phyloP scores from a whole-genome alignment of 2,329 filamentous ascomycete species.

The Tolypocladium pustulatum region DNA sequence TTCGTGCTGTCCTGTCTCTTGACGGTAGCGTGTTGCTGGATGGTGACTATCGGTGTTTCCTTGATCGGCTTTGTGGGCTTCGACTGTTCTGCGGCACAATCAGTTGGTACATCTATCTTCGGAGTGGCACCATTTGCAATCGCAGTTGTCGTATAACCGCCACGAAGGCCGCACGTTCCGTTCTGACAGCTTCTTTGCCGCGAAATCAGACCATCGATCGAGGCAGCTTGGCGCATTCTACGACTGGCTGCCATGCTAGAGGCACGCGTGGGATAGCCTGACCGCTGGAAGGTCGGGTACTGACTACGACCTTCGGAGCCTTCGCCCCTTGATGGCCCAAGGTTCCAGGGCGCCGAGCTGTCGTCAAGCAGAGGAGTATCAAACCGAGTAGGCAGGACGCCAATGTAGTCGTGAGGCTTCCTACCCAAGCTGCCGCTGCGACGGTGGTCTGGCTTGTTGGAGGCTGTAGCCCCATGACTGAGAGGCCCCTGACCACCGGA shows the following conservation, averaged over 20 bases:
- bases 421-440: slow-evolving; percentile 7
- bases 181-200: slow-evolving; percentile 1
- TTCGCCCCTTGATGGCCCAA: slow-evolving; percentile 1
- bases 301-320: not conserved
- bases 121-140: not conserved
- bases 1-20: not conserved
- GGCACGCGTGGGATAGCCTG: slow-evolving; percentile 12
- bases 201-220: slow-evolving; percentile 12
- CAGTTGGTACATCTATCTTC: not conserved
- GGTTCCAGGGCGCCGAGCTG: slow-evolving; percentile 6
- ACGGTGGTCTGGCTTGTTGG: slow-evolving; percentile 2
- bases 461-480: not conserved
- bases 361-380: slow-evolving; percentile 11
- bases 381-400: slow-evolving; percentile 12
- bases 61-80: not conserved
- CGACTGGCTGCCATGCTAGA: slow-evolving; percentile 14
- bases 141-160: not conserved
- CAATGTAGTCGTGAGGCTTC: slow-evolving; percentile 11
- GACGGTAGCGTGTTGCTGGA: no score
- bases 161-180: not conserved
- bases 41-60: not conserved
- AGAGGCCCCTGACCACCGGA: not conserved
- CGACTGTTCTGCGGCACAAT: not conserved
- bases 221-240: slow-evolving; percentile 4
- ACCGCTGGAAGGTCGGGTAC: slow-evolving; percentile 4